Conservation (phyloP, 139 green algal genomes). For the Astrephomene gubernaculifera region DNA sequence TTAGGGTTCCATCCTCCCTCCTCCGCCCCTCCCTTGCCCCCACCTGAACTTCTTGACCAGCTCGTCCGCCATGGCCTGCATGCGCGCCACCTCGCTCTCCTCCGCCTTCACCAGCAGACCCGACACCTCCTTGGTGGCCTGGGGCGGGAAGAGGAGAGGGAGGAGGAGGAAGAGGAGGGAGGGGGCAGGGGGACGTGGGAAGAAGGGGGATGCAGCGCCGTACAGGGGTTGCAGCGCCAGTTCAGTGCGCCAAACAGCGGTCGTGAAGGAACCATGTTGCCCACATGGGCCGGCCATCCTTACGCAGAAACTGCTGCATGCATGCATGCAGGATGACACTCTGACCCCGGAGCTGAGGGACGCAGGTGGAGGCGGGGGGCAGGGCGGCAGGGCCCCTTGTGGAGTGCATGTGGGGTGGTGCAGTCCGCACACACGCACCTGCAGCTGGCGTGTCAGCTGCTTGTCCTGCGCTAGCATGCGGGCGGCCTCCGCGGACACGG, state of each 20-base stretch:
- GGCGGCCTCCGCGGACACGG: slow-evolving; percentile 18
- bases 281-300: too few species aligned
- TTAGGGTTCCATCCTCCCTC: not conserved
- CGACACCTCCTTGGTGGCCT: slow-evolving; percentile 29
- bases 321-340: too few species aligned
- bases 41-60: slow-evolving; percentile 36
- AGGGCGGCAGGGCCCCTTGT: too few species aligned
- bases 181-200: not conserved
- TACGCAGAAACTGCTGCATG: too few species aligned
- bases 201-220: not conserved
- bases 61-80: slow-evolving; percentile 11
- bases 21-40: not conserved
- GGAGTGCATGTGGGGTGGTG: too few species aligned
- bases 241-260: too few species aligned
- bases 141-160: not conserved
- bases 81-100: slow-evolving; percentile 18
- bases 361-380: too few species aligned
- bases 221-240: not conserved
- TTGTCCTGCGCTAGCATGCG: slow-evolving; percentile 20
- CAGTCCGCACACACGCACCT: not conserved
- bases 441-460: slow-evolving; percentile 22
- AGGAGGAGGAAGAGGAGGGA: not conserved
- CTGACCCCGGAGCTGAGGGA: too few species aligned
- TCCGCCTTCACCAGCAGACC: slow-evolving; percentile 42
- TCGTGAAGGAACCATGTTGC: too few species aligned